Base-by-base conservation (phyloP, 2,329 filamentous ascomycete species). In the Cladosporium sp. region DNA sequence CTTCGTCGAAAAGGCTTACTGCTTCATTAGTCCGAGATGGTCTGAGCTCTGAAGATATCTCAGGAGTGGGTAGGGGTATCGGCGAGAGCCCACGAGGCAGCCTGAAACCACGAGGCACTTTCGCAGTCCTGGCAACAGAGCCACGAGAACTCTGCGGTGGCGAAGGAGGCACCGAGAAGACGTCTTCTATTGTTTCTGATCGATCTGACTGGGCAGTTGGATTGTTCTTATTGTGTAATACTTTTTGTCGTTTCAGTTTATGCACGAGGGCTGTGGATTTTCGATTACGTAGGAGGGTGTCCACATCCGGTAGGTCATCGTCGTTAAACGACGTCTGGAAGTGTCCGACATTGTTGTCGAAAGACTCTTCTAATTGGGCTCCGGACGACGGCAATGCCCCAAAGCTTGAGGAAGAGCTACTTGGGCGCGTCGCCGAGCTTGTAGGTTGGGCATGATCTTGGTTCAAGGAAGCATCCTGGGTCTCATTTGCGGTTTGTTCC, bases 101-200 rank as follows among this genome's bases (percentile, higher is more conserved):
- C 35, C 54, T 52, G 43, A 65, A 64, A 6, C 50, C 54, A 25
- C 55, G 41, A 7, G 52, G 54, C n/a, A 40, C 27, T 6, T 49
- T 41, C 39, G 9, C 27, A 30, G 29, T 40, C 19, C 22, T 19
- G 11, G 25, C 19, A 4, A 25, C 45, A 4, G 52, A 49, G 8
- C 51, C 55, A 29, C 54, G 59, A 9, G 60, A 59, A 16, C 56
- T 64, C 11, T 49, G 46, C 13, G 70, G 70, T 27, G 72, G 72
- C 8, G 72, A 73, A n/a, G 67, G 64, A 8, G 71, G 70, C n/a
- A 71, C 56, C 2, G 65, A 59, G 58, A 65, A 71, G 2, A 66
- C 59, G 36, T 69, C 25, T 45, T 47, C 38, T 19, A 35, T 29
- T n/a, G 9, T 33, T 2, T 19, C 32, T 18, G 4, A 22, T n/a